Percentiles rank a stretch among this genome's conserved stretches.
These are phyloP conservation scores for Vitis rotundifolia DNA, from an alignment of 164 flowering plant species.

Conservation along the genomic window DNA sequence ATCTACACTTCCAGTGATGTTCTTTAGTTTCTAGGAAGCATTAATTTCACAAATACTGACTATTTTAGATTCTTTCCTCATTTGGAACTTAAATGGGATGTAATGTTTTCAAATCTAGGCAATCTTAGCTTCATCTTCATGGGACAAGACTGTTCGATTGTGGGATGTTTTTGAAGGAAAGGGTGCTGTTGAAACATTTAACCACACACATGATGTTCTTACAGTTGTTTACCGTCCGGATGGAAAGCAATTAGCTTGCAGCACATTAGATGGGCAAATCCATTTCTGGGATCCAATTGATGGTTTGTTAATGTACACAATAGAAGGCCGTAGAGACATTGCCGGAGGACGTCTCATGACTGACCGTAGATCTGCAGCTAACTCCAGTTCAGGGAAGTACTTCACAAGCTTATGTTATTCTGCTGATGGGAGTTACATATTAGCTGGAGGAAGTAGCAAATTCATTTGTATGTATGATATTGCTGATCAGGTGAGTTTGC, in stretches of 20 bases:
- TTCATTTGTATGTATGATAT: constrained; percentile 96
- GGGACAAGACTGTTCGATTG: constrained; percentile 92
- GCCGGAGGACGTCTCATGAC: constrained; percentile 97
- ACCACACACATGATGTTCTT: constrained; percentile 93
- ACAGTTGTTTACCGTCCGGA: constrained; percentile 94
- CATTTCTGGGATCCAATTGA: constrained; percentile 96
- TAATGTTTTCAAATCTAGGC: constrained; percentile 42
- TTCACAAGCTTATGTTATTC: constrained; percentile 92
- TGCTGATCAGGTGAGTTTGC: constrained; percentile 83
- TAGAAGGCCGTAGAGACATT: constrained; percentile 96
- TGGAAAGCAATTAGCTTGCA: constrained; percentile 92
- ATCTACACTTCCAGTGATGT: not conserved
- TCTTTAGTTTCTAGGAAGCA: no score
- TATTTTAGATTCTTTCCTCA: not conserved
- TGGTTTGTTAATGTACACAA: constrained; percentile 83
- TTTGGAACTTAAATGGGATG: constrained; percentile 5
- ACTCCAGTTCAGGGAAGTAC: constrained; percentile 86
- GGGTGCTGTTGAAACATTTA: constrained; percentile 88
- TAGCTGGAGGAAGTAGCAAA: constrained; percentile 96
- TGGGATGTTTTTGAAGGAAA: constrained; percentile 97
- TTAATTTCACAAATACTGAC: no score
- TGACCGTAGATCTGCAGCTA: constrained; percentile 93
- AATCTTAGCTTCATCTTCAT: constrained; percentile 89
- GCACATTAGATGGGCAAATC: constrained; percentile 92
- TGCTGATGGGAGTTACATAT: constrained; percentile 95